Evolutionary conservation across 192 early-diverging fungal genomes (phyloP), one percentile per base, ranked within the genome.

Genomic region (Coemansia sp.): DNA sequence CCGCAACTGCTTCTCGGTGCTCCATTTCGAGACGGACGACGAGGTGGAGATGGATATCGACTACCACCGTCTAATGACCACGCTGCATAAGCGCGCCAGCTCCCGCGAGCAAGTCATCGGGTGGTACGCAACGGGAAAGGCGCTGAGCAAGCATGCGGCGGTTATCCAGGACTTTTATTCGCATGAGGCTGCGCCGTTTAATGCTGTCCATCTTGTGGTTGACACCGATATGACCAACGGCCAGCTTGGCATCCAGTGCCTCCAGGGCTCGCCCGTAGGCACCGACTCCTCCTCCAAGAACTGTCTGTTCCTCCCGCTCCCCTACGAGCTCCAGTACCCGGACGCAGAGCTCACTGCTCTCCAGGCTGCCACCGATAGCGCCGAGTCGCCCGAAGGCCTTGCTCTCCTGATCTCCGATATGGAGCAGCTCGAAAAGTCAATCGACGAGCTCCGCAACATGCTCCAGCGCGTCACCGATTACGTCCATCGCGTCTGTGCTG

Each of bases 31-130:
- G 75, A 87, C 87, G 54, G 86, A 87, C 38, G 92, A 92, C 57
- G 86, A 87, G 86, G 88, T 95, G 42, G 87, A 89, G 25, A 85
- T 98, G 46, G 95, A 98, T 68, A 90, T 93, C 79, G 95, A 96
- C 57, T 91, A 94, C 81, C 91, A 96, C 74, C 75, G 80, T 38
- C 87, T 85, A 32, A 94, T 97, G 93, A 90, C 88, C 75, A 87
- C 88, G 61, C 87, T 96, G 56, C 95, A 97, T 80, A 91, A 92
- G 79, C 86, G 89, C 59, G 94, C 93, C 17, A 94, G 95, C 73
- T 81, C 91, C 16, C 90, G 91, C 67, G 96, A 98, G 75, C 86
- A 90, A 54, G 90, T 97, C 68, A 88, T 98, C 57, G 96, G 96
- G 50, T 98, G 96, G 96, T 98, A 97, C 61, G 88, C 90, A 12